Base-by-base conservation (phyloP, 1,284 basidiomycete species). In the Leccinum fallax region DNA sequence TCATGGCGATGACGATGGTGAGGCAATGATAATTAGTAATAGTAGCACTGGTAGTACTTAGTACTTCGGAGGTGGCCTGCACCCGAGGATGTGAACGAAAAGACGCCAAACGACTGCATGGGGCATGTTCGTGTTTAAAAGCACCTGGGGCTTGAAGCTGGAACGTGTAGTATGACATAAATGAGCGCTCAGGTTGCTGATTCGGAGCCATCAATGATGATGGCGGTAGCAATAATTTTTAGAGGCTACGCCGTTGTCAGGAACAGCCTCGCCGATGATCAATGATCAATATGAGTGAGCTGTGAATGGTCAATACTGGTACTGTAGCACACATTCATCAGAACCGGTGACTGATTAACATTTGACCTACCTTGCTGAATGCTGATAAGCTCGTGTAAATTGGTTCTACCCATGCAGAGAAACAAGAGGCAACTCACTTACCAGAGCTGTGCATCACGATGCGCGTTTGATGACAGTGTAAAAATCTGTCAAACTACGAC, bases 1-100 rank as follows among this genome's bases (percentile, higher is more conserved):
- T 46, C 74, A 73, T 69, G 40, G 10, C 46, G 11, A 3, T 48
- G 19, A 13, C n/a, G n/a, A 8, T 48, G 11, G 19, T 21, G 46
- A 48, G 19, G 46, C 46, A 48, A 48, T 21, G 46, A 48, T 48
- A 4, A 46, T 11, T 0, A 40, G 16, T 46, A 13, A 8, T 43
- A 43, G n/a, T 43, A 43, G n/a, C 40, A 11, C 40, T 43, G 9
- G 43, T 46, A 32, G 48, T 16, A 15, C 21, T 21, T 32, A 43
- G 49, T 26, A 16, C 26, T 19, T 24, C 16, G 19, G 24, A 30
- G 61, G 61, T 57, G 63, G 11, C 71, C 70, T 30, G 69, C 70
- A 67, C 70, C 65, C 7, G 24, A 55, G 21, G 24, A 52, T 52
- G 21, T 52, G 49, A 52, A 52, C 4, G 26, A 28, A 28, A 26